Conservation (phyloP, 139 green algal species). For the Marvania coccoides region DNA sequence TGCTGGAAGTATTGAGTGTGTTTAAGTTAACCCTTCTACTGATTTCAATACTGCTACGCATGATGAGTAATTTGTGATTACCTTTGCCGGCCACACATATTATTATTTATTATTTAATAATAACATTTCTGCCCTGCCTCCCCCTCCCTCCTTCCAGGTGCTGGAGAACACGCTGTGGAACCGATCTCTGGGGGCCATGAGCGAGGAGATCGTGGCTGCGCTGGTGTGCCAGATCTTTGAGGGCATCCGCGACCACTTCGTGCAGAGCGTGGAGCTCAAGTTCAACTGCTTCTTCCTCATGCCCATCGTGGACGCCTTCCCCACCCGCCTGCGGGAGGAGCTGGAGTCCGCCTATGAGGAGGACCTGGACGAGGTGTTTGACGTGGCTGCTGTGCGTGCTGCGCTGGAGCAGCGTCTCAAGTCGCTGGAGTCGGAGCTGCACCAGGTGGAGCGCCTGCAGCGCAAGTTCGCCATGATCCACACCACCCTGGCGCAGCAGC, state of each 20-base stretch:
- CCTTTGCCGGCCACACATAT: too few species aligned
- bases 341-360: constrained; percentile 78
- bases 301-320: constrained; percentile 88
- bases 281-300: constrained; percentile 99
- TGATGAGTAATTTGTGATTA: too few species aligned
- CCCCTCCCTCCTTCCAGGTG: too few species aligned
- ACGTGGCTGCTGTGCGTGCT: constrained; percentile 61
- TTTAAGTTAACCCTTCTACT: too few species aligned
- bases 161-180: constrained; percentile 87
- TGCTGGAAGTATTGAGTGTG: too few species aligned
- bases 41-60: too few species aligned
- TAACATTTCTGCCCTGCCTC: too few species aligned
- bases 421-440: constrained; percentile 52
- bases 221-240: constrained; percentile 84
- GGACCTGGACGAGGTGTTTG: constrained; percentile 84
- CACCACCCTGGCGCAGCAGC: constrained; percentile 63
- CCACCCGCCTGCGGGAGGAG: constrained; percentile 67
- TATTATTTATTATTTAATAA: too few species aligned
- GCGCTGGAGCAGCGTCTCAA: constrained; percentile 55
- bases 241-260: constrained; percentile 87
- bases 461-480: constrained; percentile 86
- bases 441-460: constrained; percentile 81
- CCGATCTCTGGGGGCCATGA: constrained; percentile 64
- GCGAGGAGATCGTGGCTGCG: constrained; percentile 82
- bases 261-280: constrained; percentile 79